Conservation (phyloP, 2,329 filamentous ascomycete genomes). For the Escovopsis sp. region DNA sequence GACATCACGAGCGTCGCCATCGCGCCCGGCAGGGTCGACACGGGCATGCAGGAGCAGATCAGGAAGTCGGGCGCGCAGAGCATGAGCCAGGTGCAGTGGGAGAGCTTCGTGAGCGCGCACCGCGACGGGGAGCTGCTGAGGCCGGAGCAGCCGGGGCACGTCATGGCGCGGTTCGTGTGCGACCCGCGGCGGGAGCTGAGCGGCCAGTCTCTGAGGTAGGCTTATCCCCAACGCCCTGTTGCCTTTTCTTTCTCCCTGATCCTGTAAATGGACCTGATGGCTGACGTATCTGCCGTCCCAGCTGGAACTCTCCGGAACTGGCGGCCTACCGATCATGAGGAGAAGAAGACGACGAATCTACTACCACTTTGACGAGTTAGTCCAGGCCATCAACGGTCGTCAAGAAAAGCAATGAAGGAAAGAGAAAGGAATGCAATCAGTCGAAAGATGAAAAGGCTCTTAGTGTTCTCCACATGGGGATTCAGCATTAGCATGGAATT, state of each 20-base stretch:
- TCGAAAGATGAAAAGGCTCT: slow-evolving; percentile 75
- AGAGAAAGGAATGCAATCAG: slow-evolving; percentile 34
- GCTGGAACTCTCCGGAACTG: slow-evolving; percentile 30
- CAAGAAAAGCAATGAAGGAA: neutral
- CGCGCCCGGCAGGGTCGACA: slow-evolving; percentile 70
- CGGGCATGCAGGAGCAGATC: slow-evolving; percentile 77
- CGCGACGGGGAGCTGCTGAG: slow-evolving; percentile 56
- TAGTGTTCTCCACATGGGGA: slow-evolving; percentile 48
- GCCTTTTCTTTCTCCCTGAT: too few relatives aligned
- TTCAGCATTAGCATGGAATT: slow-evolving; percentile 73
- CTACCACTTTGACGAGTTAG: slow-evolving; percentile 7
- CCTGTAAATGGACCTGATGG: too few relatives aligned
- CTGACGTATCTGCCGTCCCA: slow-evolving; percentile 5
- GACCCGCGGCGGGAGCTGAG: slow-evolving; percentile 50
- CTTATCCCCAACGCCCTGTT: too few relatives aligned
- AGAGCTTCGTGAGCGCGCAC: slow-evolving; percentile 53
- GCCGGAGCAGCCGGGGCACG: slow-evolving; percentile 71
- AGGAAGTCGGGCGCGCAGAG: slow-evolving; percentile 39
- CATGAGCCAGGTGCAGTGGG: slow-evolving; percentile 44
- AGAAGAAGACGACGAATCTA: neutral
- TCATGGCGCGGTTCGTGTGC: slow-evolving; percentile 67
- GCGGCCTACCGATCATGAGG: slow-evolving; percentile 33
- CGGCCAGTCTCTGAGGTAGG: slow-evolving; percentile 59
- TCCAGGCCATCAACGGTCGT: slow-evolving; percentile 1
- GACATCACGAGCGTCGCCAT: slow-evolving; percentile 58